Evolutionary conservation across 768 basidiomycete genomes (phyloP), one percentile per base, ranked within the genome.

Genomic region (Tephrocybe sp.): DNA sequence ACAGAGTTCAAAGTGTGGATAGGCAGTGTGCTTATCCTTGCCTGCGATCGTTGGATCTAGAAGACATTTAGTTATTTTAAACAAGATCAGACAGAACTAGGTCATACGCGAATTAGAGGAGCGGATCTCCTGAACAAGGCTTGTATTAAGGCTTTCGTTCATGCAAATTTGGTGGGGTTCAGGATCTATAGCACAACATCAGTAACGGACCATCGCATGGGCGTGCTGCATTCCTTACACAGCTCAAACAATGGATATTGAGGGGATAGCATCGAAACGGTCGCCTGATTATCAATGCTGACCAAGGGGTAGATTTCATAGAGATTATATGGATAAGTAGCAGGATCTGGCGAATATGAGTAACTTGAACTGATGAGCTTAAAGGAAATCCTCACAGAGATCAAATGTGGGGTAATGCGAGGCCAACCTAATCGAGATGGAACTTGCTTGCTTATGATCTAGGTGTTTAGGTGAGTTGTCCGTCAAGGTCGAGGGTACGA

Each of bases 251-350:
- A 36, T 13, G 58, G 56, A 53, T 58, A 58, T 13, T 16, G n/a
- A 3, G 49, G 22, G 12, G 45, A n/a, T 20, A 48, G 19, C 16
- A 39, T 17, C 2, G 23, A 31, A 34, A 43, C 20, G 30, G 19
- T 8, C 3, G 42, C 11, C 20, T 11, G 17, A 19, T 34, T 34
- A n/a, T 53, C 31, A 14, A 20, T 46, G 22, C 17, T n/a, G 39
- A 41, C 41, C 20, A 42, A 9, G n/a, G 69, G 67, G 55, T 77
- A 76, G 43, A 74, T 68, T 20, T 50, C 53, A 39, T 65, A 46
- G 13, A 76, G 55, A 57, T 69, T 70, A 53, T 56, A 61, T 7
- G 77, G 75, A 60, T 79, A 78, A 22, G 57, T 38, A 33, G 55
- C 40, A 33, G 55, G 56, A 49, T 61, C 61, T 58, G 45, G 3